These are phyloP conservation scores for Penicillium tannophilum DNA, from an alignment of 495 filamentous ascomycete species.

Conservation along the genomic window DNA sequence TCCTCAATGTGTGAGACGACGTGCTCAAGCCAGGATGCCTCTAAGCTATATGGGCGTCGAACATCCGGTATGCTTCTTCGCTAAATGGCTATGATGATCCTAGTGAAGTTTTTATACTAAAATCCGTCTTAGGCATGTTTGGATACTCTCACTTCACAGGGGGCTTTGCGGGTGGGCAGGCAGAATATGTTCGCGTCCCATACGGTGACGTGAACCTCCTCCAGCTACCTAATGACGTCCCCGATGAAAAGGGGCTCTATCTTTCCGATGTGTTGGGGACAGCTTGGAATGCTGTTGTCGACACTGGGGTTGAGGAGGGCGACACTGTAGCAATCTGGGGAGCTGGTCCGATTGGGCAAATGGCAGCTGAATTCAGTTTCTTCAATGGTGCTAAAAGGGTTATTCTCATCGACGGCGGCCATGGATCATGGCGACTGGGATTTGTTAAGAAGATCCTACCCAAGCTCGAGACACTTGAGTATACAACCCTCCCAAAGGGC, in stretches of 20 bases:
- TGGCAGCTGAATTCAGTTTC: conserved; percentile 73
- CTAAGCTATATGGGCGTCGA: conserved; percentile 72
- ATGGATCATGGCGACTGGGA: conserved; percentile 63
- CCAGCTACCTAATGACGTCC: conserved; percentile 75
- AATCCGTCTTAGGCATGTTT: conserved; percentile 41
- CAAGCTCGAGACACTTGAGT: conserved; percentile 62
- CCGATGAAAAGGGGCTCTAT: conserved; percentile 85
- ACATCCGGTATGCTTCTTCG: conserved; percentile 63
- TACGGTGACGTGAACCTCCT: conserved; percentile 82
- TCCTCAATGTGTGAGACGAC: conserved; percentile 79
- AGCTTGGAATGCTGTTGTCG: conserved; percentile 78
- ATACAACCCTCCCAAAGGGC: conserved; percentile 49
- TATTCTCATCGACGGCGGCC: conserved; percentile 78
- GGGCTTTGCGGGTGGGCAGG: conserved; percentile 87
- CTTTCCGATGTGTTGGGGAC: conserved; percentile 81
- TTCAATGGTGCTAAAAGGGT: conserved; percentile 72
- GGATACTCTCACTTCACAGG: conserved; percentile 70
- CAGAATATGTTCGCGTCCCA: conserved; percentile 84
- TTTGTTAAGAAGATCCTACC: conserved; percentile 66
- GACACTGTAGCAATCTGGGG: conserved; percentile 56
- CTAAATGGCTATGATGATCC: not conserved
- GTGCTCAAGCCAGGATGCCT: conserved; percentile 68
- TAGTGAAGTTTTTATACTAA: not conserved
- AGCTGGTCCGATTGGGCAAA: conserved; percentile 73
- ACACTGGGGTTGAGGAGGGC: conserved; percentile 68